Base-by-base conservation (phyloP, 1,139 yeast genomes). In the Suhomyces coccinellae region DNA sequence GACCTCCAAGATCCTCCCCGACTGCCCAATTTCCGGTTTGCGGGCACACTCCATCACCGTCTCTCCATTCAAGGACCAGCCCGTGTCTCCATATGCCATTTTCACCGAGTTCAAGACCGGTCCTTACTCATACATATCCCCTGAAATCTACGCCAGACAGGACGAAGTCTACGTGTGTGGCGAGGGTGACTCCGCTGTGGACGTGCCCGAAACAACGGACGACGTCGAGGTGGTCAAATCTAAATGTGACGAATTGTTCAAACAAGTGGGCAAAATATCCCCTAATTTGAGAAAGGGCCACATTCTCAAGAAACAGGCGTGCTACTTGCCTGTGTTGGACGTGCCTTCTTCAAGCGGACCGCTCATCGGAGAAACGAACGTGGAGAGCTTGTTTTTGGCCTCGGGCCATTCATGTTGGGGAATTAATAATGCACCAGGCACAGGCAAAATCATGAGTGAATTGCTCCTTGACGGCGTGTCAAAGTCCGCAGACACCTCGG, bases 321-420 rank as follows among this genome's bases (percentile, higher is more conserved):
- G 99, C 66, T 93, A 91, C 64, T 75, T 93, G 55, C 99, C 99
- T 0, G 97, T 93, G 3, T 77, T 91, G 43, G 96, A 91, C 60
- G 91, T 89, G 5, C 96, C 97, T 2, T 85, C 95, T 3, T 82
- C 90, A 41, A 82, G 95, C 5, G 98, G 99, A 3, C 99, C 99
- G 0, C 74, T 93, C 47, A 84, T 93, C 52, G 99, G 99, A 39
- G 91, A 87, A 58, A 91, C 98, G 0, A 89, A 90, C 58, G 93
- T 89, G 15, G 81, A 79, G 24, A 85, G 85, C 52, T 69, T 93
- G 51, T 87, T 71, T 56, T 67, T 93, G 48, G 96, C 97, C 3
- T 81, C 95, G 15, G 99, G 98, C 1, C 99, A 93, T 65, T 85
- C 96, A 16, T 93, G 98, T 67, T 93, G 99, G 99, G 99, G 99